Evolutionary conservation across 345 rosid species (phyloP).

Genomic region (Passiflora organensis): DNA sequence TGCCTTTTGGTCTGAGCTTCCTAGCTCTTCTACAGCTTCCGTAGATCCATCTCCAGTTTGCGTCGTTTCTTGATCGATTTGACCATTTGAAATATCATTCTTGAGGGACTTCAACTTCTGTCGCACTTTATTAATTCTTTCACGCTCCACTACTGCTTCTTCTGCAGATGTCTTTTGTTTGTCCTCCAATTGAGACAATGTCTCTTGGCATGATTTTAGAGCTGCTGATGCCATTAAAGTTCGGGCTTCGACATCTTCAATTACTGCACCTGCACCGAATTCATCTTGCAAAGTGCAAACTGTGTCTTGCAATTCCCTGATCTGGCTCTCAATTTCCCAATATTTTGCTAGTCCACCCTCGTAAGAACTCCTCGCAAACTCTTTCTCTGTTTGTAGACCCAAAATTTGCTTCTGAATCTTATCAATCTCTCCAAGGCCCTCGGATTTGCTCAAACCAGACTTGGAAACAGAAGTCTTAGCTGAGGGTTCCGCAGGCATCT

Average conservation of each 20-base stretch:
- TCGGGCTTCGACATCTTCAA: constrained; percentile 84
- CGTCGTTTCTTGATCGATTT: constrained; percentile 17
- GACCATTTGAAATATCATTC: constrained; percentile 25
- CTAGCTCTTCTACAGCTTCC: constrained; percentile 16
- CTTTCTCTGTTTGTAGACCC: constrained; percentile 76
- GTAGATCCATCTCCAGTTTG: constrained; percentile 12
- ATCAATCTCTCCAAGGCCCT: constrained; percentile 69
- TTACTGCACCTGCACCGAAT: constrained; percentile 60
- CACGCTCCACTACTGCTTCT: constrained; percentile 49
- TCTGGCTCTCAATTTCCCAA: constrained; percentile 67
- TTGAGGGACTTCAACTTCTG: constrained; percentile 52
- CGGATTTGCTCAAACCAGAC: constrained; percentile 64
- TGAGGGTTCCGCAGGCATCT: constrained; percentile 16
- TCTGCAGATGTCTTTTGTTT: constrained; percentile 53
- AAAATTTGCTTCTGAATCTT: constrained; percentile 76
- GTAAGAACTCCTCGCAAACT: constrained; percentile 78
- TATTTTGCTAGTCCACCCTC: constrained; percentile 63
- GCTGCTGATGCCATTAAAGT: constrained; percentile 73
- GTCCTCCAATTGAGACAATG: constrained; percentile 55
- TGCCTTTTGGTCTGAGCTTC: constrained; percentile 28
- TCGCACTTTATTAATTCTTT: constrained; percentile 44
- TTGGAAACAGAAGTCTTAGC: constrained; percentile 20
- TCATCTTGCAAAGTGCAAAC: constrained; percentile 71
- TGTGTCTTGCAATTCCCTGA: constrained; percentile 59
- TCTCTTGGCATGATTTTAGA: constrained; percentile 72